Evolutionary conservation across 129 eudicot genomes (phyloP).

Genomic region (Flaveria sonorensis): DNA sequence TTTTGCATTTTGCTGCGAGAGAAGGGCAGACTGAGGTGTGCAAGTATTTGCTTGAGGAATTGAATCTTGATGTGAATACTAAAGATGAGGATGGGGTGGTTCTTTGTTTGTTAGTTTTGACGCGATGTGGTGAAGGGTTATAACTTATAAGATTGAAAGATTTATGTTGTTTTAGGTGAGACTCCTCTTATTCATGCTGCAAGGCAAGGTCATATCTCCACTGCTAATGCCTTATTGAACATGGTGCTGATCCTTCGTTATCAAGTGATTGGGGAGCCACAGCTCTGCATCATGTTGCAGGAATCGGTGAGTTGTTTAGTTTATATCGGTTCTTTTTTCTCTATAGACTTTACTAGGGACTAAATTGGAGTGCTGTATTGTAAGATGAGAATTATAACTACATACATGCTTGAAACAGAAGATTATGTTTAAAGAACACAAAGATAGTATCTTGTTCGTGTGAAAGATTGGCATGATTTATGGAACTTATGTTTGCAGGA

Average conservation of each 20-base stretch:
- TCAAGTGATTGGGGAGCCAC: slow-evolving; percentile 89
- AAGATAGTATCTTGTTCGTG: neutral
- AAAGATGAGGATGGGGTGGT: slow-evolving; percentile 75
- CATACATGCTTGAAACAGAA: neutral
- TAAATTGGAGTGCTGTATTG: slow-evolving; percentile 6
- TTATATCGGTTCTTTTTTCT: neutral
- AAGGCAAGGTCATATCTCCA: slow-evolving; percentile 76
- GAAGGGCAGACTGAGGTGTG: slow-evolving; percentile 87
- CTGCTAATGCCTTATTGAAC: slow-evolving; percentile 74
- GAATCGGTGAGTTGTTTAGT: slow-evolving; percentile 59
- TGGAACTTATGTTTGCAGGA: slow-evolving; percentile 49
- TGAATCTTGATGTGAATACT: slow-evolving; percentile 73
- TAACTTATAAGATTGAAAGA: neutral
- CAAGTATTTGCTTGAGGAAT: slow-evolving; percentile 85
- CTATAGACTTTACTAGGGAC: neutral
- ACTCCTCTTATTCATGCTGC: slow-evolving; percentile 97
- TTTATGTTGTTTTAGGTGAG: slow-evolving; percentile 55
- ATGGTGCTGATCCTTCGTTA: slow-evolving; percentile 77
- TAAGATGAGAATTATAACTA: slow-evolving; percentile 15
- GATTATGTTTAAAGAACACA: neutral
- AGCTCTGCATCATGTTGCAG: slow-evolving; percentile 89
- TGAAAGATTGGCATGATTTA: neutral
- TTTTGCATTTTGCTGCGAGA: slow-evolving; percentile 91
- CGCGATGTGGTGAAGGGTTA: neutral
- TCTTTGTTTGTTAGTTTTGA: neutral